Evolutionary conservation across 1,284 basidiomycete genomes (phyloP), one percentile per base, ranked within the genome.

Genomic region (Cutaneotrichosporon mucoides): DNA sequence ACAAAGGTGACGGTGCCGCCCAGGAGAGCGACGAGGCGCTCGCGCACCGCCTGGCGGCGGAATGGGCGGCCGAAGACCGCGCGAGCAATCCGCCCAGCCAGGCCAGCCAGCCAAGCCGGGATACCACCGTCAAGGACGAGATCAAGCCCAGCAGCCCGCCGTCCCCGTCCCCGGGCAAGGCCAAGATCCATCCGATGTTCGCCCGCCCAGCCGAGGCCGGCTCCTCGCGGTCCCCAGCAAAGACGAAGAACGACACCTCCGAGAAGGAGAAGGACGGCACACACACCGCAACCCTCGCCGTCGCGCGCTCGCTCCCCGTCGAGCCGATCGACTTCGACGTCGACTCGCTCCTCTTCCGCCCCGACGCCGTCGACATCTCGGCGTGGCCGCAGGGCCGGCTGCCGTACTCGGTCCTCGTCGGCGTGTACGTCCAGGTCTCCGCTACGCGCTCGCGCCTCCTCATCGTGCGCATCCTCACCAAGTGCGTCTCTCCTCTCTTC

Each of bases 371-470:
- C 72, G 40, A 70, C 71, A 43, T 66, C 43, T 59, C 74, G 65
- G 47, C 75, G 77, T 57, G 84, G 73, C 74, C 76, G 0, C 71
- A 68, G 5, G 77, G 77, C 0, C 61, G 75, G 13, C 70, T 88
- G 7, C 90, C 92, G 0, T 96, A 93, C 73, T 84, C 88, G 2
- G 89, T 94, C 67, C 82, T 96, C 24, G 85, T 87, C 0, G 85
- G 88, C 65, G 84, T 88, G 0, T 85, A 95, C 42, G 83, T 85
- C 6, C 83, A 85, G 37, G 79, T 95, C 10, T 86, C 86, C 1
- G 79, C 82, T 34, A 96, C 92, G 0, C 84, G 87, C 33, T 93
- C 90, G 12, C 85, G 93, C n/a, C 87, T 89, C 47, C 76, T 82
- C 37, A 95, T 96, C 64, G 79, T 87, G 46, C 86, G 91, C 62